Base-by-base conservation (phyloP, 345 rosid genomes). In the Alliaria petiolata region DNA sequence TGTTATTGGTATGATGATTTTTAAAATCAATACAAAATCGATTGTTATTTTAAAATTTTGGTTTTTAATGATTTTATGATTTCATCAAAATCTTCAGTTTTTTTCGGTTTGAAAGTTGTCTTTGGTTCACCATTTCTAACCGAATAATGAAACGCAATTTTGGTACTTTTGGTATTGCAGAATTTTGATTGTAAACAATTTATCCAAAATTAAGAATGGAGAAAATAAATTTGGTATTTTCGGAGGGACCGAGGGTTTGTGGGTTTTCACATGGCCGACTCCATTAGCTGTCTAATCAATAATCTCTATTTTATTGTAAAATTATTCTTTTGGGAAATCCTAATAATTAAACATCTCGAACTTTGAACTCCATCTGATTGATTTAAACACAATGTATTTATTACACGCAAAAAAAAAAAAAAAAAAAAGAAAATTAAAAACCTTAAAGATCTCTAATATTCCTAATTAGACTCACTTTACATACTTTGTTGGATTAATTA, bases 261-360 rank as follows among this genome's bases (percentile, higher is more conserved):
- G 47, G 35, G 15, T 49, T 69, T 61, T 72, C 77, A 46, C 71
- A 72, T 64, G 77, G 77, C 77, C 53, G 54, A 45, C 58, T 64
- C 50, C 8, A 35, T 40, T 12, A 43, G 20, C 57, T 44, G 64
- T 72, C 70, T 38, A 34, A 63, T 63, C 70, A 63, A 72, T 53
- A 19, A 17, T 40, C 10, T 22, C 10, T 22, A 22, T 22, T 22
- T 22, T 22, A 22, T 22, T 22, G 25, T 22, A 22, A 22, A n/a
- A 22, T 3, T 22, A 22, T 22, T 22, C 25, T 1, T 22, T 22
- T 22, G 25, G 25, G 3, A 22, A 22, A 22, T 22, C 25, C 25
- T 22, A 22, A 22, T 22, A 22, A 22, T 22, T n/a, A 14, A 54
- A 28, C 42, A 67, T 71, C 38, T 62, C 28, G 20, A 15, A 44